These are phyloP conservation scores for Talaromyces wortmannii DNA, from an alignment of 495 filamentous ascomycete genomes.

Conservation along the genomic window DNA sequence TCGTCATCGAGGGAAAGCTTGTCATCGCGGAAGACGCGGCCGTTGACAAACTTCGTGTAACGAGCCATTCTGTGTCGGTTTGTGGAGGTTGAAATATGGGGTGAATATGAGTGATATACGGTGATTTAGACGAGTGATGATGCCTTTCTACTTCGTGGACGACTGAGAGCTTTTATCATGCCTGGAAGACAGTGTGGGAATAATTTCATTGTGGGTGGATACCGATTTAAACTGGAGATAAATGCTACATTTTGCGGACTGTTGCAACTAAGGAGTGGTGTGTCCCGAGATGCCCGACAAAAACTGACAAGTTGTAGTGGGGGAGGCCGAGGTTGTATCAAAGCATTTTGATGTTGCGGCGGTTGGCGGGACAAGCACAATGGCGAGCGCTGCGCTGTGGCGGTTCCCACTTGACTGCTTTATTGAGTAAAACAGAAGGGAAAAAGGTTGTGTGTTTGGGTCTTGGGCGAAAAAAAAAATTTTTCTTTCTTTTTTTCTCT, in stretches of 20 bases:
- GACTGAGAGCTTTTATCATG: too few species aligned
- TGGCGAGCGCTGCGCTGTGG: too few species aligned
- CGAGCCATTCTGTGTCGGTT: neutral
- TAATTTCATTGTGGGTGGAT: too few species aligned
- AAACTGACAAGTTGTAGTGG: neutral
- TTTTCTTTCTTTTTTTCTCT: too few species aligned
- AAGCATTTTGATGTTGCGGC: neutral
- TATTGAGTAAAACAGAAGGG: too few species aligned
- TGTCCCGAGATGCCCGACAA: neutral
- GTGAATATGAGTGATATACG: neutral
- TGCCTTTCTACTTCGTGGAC: neutral
- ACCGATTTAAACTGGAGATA: too few species aligned
- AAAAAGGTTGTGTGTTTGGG: too few species aligned
- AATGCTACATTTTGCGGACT: neutral
- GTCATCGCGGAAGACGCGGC: conserved; percentile 49
- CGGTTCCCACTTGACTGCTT: too few species aligned
- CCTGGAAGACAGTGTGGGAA: too few species aligned
- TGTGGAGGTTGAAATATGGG: neutral
- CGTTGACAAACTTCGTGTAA: conserved; percentile 53
- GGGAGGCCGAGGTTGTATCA: neutral
- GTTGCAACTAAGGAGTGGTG: neutral
- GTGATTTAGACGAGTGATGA: neutral
- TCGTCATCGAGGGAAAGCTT: conserved; percentile 46
- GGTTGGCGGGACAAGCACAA: neutral
- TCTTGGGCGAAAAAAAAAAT: too few species aligned